phyloP scores from a whole-genome alignment of 192 early-diverging fungal genomes.

The Paraglomus brasilianum region DNA sequence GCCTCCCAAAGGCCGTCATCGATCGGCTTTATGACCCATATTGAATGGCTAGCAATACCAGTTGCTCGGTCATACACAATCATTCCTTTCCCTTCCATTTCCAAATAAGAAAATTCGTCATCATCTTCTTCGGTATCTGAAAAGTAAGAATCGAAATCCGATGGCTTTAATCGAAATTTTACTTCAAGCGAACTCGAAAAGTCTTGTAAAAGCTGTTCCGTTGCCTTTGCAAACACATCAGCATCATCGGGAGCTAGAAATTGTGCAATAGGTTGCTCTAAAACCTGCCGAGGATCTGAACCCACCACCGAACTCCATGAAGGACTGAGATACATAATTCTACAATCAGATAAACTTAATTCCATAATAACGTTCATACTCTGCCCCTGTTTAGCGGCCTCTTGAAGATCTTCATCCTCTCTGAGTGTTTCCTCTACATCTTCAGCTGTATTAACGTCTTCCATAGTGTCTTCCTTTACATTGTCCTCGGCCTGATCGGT shows the following conservation, averaged over 20 bases:
- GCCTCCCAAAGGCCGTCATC: conserved; percentile 32
- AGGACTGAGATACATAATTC: conserved; percentile 66
- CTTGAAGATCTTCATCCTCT: background rate
- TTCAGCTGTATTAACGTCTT: background rate
- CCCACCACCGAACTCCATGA: conserved; percentile 47
- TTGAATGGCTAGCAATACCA: conserved; percentile 62
- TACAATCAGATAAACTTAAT: conserved; percentile 56
- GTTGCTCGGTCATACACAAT: conserved; percentile 69
- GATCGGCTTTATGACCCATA: conserved; percentile 76
- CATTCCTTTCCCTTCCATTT: conserved; percentile 88
- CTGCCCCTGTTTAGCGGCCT: conserved; percentile 64
- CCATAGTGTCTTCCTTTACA: background rate
- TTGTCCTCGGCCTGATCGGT: background rate
- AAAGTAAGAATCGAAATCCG: conserved; percentile 48
- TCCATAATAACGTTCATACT: conserved; percentile 79
- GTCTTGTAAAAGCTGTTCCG: conserved; percentile 50
- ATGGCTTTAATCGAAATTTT: conserved; percentile 50
- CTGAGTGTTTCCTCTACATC: background rate
- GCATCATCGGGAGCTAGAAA: conserved; percentile 59
- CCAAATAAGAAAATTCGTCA: conserved; percentile 42
- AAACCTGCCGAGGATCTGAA: conserved; percentile 46
- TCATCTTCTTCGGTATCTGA: conserved; percentile 22
- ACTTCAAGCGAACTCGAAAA: conserved; percentile 68
- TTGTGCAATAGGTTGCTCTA: conserved; percentile 47
- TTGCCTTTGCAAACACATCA: conserved; percentile 63